Conservation (phyloP, 371 early-diverging fungal species). For the Chytridiales sp. region DNA sequence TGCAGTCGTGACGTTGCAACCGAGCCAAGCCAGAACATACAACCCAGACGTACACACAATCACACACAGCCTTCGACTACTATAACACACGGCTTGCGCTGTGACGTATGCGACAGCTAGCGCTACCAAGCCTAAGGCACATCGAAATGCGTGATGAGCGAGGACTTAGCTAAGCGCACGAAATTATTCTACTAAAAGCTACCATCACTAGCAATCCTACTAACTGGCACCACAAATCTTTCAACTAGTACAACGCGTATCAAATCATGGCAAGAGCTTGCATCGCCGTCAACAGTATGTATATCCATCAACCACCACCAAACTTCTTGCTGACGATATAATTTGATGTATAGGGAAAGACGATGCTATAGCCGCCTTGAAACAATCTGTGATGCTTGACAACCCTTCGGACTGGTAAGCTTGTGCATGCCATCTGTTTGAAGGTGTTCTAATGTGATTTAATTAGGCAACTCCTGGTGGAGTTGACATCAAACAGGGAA, state of each 20-base stretch:
- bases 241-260: conserved; percentile 52
- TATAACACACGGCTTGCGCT: too few relatives aligned
- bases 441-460: background rate
- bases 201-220: too few relatives aligned
- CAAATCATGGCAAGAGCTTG: conserved; percentile 60
- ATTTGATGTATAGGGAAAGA: conserved; percentile 43
- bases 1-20: too few relatives aligned
- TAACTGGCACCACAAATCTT: too few relatives aligned
- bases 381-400: conserved; percentile 55
- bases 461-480: conserved; percentile 50
- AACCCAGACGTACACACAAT: too few relatives aligned
- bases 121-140: too few relatives aligned
- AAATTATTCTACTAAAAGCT: too few relatives aligned
- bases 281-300: conserved; percentile 54
- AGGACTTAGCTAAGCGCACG: too few relatives aligned
- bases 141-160: too few relatives aligned
- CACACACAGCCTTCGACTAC: too few relatives aligned
- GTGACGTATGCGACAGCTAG: too few relatives aligned
- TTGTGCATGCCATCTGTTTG: background rate
- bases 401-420: conserved; percentile 57
- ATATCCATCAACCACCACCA: background rate
- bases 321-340: background rate
- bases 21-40: too few relatives aligned
- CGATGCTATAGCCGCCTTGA: conserved; percentile 55
- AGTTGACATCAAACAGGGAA: conserved; percentile 49